Percentiles rank a stretch among this genome's conserved stretches.
These are phyloP conservation scores for Malus fusca DNA, from an alignment of 306 rosid species.

Conservation along the genomic window DNA sequence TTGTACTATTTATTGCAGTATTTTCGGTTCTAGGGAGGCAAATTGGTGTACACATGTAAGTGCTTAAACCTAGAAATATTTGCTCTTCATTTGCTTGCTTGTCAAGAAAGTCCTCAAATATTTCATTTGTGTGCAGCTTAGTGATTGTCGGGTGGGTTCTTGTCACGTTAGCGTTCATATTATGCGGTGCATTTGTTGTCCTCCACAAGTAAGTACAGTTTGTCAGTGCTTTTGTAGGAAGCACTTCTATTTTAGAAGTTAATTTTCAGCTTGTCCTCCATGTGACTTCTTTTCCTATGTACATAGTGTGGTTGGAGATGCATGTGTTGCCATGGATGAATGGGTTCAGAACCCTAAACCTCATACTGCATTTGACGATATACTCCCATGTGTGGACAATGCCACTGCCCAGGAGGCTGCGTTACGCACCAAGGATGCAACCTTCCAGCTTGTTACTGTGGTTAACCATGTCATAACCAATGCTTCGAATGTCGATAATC, in stretches of 20 bases:
- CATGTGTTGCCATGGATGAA: constrained; percentile 49
- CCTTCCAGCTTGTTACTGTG: constrained; percentile 12
- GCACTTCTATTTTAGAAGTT: not conserved
- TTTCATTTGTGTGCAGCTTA: constrained; percentile 30
- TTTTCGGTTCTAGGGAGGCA: constrained; percentile 67
- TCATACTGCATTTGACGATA: constrained; percentile 18
- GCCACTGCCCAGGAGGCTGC: constrained; percentile 12
- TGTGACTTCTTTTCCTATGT: not conserved
- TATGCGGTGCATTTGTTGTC: constrained; percentile 50
- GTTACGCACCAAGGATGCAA: constrained; percentile 13
- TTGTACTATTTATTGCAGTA: constrained; percentile 34
- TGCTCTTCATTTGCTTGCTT: not conserved
- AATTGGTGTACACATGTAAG: constrained; percentile 61
- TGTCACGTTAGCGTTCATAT: constrained; percentile 41
- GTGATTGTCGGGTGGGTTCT: constrained; percentile 60
- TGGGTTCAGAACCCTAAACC: constrained; percentile 42
- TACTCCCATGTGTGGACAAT: constrained; percentile 34
- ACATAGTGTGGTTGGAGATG: constrained; percentile 32
- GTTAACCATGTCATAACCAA: constrained; percentile 13
- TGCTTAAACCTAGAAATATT: not conserved
- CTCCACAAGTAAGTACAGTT: constrained; percentile 52
- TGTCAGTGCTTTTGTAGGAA: not conserved
- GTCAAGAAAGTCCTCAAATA: not conserved
- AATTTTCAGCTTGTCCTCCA: not conserved
- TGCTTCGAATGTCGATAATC: constrained; percentile 10